phyloP scores from a whole-genome alignment of 345 rosid species.

The Eucalyptus erythrocorys region DNA sequence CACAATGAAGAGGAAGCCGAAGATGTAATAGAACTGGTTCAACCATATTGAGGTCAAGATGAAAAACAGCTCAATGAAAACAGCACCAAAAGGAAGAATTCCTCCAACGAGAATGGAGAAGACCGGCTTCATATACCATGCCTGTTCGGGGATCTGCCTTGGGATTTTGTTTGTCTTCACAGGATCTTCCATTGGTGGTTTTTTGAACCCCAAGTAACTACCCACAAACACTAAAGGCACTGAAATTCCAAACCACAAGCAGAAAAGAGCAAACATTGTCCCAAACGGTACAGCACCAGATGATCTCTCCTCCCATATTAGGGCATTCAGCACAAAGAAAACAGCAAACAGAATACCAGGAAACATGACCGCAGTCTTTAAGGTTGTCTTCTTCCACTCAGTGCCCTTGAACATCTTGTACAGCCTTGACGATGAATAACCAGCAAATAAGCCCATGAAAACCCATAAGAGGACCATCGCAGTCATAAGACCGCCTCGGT shows the following conservation, averaged over 20 bases:
- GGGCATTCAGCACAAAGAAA: slow-evolving; percentile 81
- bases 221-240: slow-evolving; percentile 95
- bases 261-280: slow-evolving; percentile 93
- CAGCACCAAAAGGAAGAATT: slow-evolving; percentile 96
- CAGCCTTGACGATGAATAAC: slow-evolving; percentile 81
- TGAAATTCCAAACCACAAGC: slow-evolving; percentile 97
- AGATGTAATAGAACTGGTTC: slow-evolving; percentile 98
- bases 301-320: slow-evolving; percentile 92
- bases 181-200: slow-evolving; percentile 82
- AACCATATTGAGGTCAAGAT: slow-evolving; percentile 95
- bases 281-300: slow-evolving; percentile 98
- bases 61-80: slow-evolving; percentile 95
- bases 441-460: slow-evolving; percentile 92
- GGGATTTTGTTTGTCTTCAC: slow-evolving; percentile 97
- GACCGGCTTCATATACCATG: slow-evolving; percentile 94
- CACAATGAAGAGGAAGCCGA: slow-evolving; percentile 95
- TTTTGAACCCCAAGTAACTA: slow-evolving; percentile 88
- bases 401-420: slow-evolving; percentile 95
- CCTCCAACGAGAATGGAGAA: slow-evolving; percentile 93
- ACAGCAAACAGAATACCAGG: slow-evolving; percentile 74
- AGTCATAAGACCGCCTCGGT: slow-evolving; percentile 98
- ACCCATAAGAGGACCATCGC: slow-evolving; percentile 99
- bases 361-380: slow-evolving; percentile 92
- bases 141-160: slow-evolving; percentile 86
- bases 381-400: slow-evolving; percentile 88